Percentiles rank a stretch among this genome's conserved stretches.
These are phyloP conservation scores for Melaleuca alternifolia DNA, from an alignment of 345 rosid species.

Conservation along the genomic window DNA sequence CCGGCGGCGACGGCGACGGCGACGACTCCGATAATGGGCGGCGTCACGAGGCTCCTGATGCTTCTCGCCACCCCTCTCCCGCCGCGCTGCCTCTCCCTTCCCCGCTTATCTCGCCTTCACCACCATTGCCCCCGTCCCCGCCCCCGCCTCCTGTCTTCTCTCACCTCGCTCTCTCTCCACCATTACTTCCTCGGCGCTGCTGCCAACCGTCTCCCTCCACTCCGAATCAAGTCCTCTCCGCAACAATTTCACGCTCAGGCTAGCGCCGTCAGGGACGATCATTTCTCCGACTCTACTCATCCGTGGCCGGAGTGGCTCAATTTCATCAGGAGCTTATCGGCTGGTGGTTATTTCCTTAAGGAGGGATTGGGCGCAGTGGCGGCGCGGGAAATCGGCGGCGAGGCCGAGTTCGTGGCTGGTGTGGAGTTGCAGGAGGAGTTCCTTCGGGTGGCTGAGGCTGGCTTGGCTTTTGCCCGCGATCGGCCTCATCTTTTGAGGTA, in stretches of 20 bases:
- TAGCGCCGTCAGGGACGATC: background rate
- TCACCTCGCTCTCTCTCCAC: background rate
- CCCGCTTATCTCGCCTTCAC: constrained; percentile 6
- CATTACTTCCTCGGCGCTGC: constrained; percentile 2
- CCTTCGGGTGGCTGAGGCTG: constrained; percentile 38
- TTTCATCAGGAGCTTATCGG: constrained; percentile 22
- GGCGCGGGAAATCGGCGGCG: background rate
- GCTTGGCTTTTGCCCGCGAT: constrained; percentile 57
- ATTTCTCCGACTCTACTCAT: constrained; percentile 7
- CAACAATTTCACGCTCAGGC: background rate
- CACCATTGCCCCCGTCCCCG: constrained; percentile 2
- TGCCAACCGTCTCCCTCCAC: constrained; percentile 6
- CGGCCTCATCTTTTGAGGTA: constrained; percentile 48
- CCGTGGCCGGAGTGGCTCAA: constrained; percentile 35
- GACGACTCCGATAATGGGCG: constrained; percentile 26
- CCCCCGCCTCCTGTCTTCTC: constrained; percentile 1
- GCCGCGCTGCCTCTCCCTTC: background rate
- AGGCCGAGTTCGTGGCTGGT: constrained; percentile 17
- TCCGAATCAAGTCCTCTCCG: background rate
- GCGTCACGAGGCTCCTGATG: constrained; percentile 48
- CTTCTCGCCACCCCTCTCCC: constrained; percentile 39
- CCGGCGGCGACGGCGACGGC: background rate
- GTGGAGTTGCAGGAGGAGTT: constrained; percentile 41
- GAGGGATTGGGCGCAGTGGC: background rate
- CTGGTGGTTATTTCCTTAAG: constrained; percentile 26